A percentile compares a stretch with the other conserved stretches of the same genome.
Conservation (phyloP, 139 green algal species). For the Tetradesmus obliquus region DNA sequence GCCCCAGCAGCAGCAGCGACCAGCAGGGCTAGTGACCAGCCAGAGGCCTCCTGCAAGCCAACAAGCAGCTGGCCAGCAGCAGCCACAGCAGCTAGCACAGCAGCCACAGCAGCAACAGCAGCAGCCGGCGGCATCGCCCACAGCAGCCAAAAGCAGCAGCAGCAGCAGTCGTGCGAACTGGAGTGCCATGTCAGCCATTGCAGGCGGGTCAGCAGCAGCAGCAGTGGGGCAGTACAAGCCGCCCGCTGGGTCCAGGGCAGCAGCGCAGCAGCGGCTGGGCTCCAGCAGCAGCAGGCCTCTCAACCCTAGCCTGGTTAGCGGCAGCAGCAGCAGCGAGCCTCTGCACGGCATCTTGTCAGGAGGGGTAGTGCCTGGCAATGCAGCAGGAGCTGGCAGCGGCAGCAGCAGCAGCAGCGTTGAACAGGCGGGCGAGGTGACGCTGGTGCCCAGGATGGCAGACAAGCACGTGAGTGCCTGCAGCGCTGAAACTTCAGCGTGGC, state of each 20-base stretch:
- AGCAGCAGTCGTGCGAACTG: conserved; percentile 33
- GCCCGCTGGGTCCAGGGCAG: conserved; percentile 5
- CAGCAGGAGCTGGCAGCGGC: neutral
- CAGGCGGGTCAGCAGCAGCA: conserved; percentile 62
- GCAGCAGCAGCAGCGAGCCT: neutral
- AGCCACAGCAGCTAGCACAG: neutral
- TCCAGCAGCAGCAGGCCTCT: conserved; percentile 20
- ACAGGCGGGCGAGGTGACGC: neutral
- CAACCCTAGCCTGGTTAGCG: neutral
- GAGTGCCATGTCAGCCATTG: conserved; percentile 75
- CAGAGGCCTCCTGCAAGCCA: neutral
- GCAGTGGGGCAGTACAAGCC: conserved; percentile 30
- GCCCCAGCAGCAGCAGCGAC: neutral
- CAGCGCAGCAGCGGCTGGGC: neutral
- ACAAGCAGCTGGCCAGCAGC: neutral
- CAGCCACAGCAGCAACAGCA: conserved; percentile 25
- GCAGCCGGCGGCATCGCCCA: neutral
- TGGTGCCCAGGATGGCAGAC: conserved; percentile 56
- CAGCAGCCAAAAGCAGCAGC: neutral
- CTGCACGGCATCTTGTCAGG: neutral
- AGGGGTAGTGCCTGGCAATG: neutral
- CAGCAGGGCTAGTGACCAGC: neutral
- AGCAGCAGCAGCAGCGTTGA: neutral
- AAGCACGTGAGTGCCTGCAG: conserved; percentile 43
- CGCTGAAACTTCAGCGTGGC: too few relatives aligned